A percentile compares a stretch with the other conserved stretches of the same genome.
phyloP scores from a whole-genome alignment of 495 filamentous ascomycete genomes.

The Xylaria flabelliformis region DNA sequence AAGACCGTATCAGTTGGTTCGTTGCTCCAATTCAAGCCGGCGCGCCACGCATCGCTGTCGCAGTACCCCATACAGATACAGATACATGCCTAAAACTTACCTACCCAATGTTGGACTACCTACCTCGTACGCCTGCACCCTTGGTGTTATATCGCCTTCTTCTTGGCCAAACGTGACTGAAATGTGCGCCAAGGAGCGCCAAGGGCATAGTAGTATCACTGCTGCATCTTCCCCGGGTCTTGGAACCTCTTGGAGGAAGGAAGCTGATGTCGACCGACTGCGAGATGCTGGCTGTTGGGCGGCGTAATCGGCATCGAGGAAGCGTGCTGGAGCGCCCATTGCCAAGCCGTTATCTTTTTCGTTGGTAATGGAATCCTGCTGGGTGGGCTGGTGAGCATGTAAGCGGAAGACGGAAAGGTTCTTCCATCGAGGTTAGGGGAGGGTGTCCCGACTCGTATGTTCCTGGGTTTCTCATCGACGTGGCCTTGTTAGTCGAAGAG shows the following conservation, averaged over 20 bases:
- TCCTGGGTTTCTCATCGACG: slow-evolving; percentile 10
- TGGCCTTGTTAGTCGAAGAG: neutral
- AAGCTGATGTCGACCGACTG: slow-evolving; percentile 13
- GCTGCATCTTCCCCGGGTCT: slow-evolving; percentile 21
- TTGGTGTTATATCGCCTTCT: slow-evolving; percentile 21
- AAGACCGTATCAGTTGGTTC: neutral
- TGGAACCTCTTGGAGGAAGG: slow-evolving; percentile 12
- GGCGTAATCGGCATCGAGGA: slow-evolving; percentile 21
- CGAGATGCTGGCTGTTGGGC: slow-evolving; percentile 11
- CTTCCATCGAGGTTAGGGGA: slow-evolving; percentile 1
- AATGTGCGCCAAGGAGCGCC: slow-evolving; percentile 23
- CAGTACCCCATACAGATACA: slow-evolving; percentile 6
- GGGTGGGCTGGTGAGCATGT: neutral
- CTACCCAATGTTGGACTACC: slow-evolving; percentile 2
- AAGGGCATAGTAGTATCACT: slow-evolving; percentile 22
- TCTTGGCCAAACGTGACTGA: slow-evolving; percentile 25
- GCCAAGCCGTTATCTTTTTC: slow-evolving; percentile 25
- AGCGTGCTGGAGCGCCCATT: neutral
- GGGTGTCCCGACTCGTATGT: slow-evolving; percentile 7
- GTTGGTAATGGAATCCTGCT: slow-evolving; percentile 15
- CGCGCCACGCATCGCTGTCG: slow-evolving; percentile 11
- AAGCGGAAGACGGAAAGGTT: slow-evolving; percentile 6
- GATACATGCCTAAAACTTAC: slow-evolving; percentile 1
- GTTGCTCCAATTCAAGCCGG: slow-evolving; percentile 20
- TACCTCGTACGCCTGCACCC: slow-evolving; percentile 3